A percentile compares a stretch with the other conserved stretches of the same genome.
Evolutionary conservation across 768 basidiomycete species (phyloP).

Genomic region (Ephemerocybe angulata): DNA sequence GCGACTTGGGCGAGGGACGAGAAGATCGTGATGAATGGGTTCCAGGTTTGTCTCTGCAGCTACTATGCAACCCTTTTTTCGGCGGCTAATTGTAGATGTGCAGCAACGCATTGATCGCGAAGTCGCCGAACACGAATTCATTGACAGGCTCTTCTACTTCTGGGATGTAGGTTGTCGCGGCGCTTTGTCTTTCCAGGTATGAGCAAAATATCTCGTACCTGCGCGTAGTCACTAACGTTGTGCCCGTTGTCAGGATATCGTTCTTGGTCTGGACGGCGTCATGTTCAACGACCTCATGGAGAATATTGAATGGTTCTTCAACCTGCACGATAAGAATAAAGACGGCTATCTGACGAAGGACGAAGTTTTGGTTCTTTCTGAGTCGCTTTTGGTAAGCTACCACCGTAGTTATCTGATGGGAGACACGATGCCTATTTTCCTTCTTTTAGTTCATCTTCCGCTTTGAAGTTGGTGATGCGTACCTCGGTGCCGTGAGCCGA

Average conservation of each 20-base stretch:
- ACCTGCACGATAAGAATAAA: constrained; percentile 91
- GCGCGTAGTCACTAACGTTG: constrained; percentile 1
- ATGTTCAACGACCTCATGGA: constrained; percentile 98
- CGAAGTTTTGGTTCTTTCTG: constrained; percentile 92
- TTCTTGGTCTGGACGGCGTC: constrained; percentile 83
- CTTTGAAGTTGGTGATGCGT: constrained; percentile 93
- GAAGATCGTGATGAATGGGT: constrained; percentile 87
- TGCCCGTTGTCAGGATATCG: constrained; percentile 63
- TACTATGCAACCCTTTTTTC: no score
- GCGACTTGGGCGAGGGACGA: constrained; percentile 96
- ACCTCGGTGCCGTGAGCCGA: constrained; percentile 91
- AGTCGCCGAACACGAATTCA: constrained; percentile 94
- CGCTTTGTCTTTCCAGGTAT: constrained; percentile 86
- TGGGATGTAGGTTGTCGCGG: constrained; percentile 87
- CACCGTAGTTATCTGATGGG: not conserved
- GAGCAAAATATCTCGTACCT: constrained; percentile 13
- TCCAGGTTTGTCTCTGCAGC: constrained; percentile 64
- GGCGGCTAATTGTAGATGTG: no score
- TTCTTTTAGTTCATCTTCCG: constrained; percentile 88
- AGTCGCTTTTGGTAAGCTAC: constrained; percentile 77
- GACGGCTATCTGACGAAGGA: constrained; percentile 95
- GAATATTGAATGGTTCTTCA: constrained; percentile 98
- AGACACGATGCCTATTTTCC: not conserved
- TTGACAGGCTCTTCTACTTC: constrained; percentile 89
- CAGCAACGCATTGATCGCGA: constrained; percentile 85